These are phyloP conservation scores for Dioscorea cayenensis DNA, from an alignment of 116 monocot genomes.

Conservation along the genomic window DNA sequence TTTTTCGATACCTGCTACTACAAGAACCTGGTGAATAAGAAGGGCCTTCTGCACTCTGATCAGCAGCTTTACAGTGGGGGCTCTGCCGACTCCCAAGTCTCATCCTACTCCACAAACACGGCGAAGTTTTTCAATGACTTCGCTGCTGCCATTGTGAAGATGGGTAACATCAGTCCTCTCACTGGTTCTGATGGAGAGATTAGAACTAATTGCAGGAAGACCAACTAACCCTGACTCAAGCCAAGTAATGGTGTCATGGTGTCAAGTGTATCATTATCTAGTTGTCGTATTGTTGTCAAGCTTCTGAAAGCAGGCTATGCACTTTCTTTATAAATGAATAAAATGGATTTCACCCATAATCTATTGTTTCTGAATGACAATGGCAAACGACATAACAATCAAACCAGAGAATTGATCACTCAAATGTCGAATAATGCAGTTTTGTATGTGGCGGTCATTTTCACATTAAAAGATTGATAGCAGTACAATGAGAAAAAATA, in stretches of 20 bases:
- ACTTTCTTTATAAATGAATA: neutral
- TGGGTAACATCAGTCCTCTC: constrained; percentile 31
- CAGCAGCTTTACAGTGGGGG: constrained; percentile 35
- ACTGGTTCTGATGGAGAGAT: constrained; percentile 32
- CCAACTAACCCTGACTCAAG: neutral
- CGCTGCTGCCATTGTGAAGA: constrained; percentile 33
- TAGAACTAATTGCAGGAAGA: constrained; percentile 24
- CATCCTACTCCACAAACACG: constrained; percentile 11
- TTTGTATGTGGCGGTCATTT: too few relatives aligned
- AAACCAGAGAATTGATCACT: too few relatives aligned
- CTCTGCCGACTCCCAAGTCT: constrained; percentile 21
- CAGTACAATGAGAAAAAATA: too few relatives aligned
- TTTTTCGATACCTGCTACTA: constrained; percentile 33
- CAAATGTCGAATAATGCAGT: too few relatives aligned
- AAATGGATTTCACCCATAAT: neutral
- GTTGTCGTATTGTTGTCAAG: neutral
- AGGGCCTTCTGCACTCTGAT: constrained; percentile 38
- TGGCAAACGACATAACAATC: neutral
- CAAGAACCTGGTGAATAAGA: constrained; percentile 24
- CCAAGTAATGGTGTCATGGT: neutral
- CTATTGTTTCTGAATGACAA: neutral
- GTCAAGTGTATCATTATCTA: neutral
- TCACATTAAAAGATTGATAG: too few relatives aligned
- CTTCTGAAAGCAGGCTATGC: neutral
- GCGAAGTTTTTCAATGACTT: constrained; percentile 26